Percentiles rank a stretch among this genome's conserved stretches.
These are phyloP conservation scores for Zoysia pacifica DNA, from an alignment of 176 grass and related monocot species.

Conservation along the genomic window DNA sequence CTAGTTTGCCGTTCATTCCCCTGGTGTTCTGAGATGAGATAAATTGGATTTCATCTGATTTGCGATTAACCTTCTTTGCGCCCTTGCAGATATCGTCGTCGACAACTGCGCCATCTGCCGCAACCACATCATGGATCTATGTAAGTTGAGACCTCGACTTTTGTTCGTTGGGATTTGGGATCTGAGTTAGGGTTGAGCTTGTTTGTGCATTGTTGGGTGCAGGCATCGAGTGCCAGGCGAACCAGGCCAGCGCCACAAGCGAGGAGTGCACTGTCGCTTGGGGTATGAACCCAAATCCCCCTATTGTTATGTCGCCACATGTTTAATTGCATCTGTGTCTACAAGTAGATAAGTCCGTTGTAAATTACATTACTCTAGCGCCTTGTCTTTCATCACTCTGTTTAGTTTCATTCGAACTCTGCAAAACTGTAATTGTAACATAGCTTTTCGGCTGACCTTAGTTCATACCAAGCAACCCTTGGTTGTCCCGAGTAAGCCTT, in stretches of 20 bases:
- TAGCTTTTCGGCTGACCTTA: not conserved
- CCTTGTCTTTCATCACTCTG: too few species aligned
- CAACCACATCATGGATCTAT: constrained; percentile 99
- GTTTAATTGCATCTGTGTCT: not conserved
- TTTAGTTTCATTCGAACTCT: not conserved
- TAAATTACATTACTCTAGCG: not conserved
- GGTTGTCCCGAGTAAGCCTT: not conserved
- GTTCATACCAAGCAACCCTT: not conserved
- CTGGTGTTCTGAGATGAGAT: not conserved
- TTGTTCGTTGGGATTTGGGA: constrained; percentile 2
- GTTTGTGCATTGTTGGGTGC: constrained; percentile 23
- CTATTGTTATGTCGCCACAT: not conserved
- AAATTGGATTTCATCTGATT: constrained; percentile 3
- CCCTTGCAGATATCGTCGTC: constrained; percentile 87
- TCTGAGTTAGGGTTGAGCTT: constrained; percentile 30
- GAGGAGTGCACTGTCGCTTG: constrained; percentile 99
- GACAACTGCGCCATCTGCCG: constrained; percentile 99
- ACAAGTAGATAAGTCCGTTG: not conserved
- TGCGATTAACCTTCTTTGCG: not conserved
- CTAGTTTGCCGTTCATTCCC: not conserved
- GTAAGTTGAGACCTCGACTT: constrained; percentile 41
- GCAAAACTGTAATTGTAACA: not conserved
- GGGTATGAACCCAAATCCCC: constrained; percentile 50
- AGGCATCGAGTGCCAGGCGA: constrained; percentile 99
- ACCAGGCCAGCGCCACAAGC: constrained; percentile 97